Evolutionary conservation across 176 grass and related monocot genomes (phyloP), one percentile per base, ranked within the genome.

Genomic region (Oropetium thomaeum): DNA sequence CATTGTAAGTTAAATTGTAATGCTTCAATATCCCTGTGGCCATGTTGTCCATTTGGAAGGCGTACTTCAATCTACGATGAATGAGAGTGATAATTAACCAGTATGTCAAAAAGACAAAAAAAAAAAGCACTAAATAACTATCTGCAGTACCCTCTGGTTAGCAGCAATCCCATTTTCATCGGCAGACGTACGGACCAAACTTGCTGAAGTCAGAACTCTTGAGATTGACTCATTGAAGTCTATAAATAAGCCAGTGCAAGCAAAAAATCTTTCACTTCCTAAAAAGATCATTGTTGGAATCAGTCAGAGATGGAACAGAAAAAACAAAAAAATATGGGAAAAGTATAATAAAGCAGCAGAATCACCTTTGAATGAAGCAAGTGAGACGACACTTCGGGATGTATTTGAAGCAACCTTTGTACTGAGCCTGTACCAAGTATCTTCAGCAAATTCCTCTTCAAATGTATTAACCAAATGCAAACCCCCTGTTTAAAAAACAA

Each of bases 341-440:
- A 70, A 70, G 23, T 45, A 45, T 4, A 3, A 13, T 43, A 43
- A 2, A 43, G 12, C 12, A 43, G 28, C 7, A 70, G 31, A 19
- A 32, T 49, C 67, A 48, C 43, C 43, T 34, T 70, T 70, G 67
- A 70, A 70, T 22, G 68, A 52, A 52, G 68, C 68, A 70, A 70
- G 67, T 49, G 67, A 70, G 29, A 70, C 67, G 22, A 70, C 68
- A 52, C 9, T 52, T 51, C 17, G 45, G 5, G 68, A 70, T 11
- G 32, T n/a, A 34, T 22, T 4, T n/a, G 16, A 48, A 70, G 43
- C 44, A 51, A 51, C 44, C 10, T 48, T 70, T 1, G n/a, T 49
- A 29, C 7, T n/a, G 8, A 51, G 67, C 45, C 51, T 70, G 44
- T 17, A n/a, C 44, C 44, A 51, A 5, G 16, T 22, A 70, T 48